Percentiles rank a stretch among this genome's conserved stretches.
These are phyloP conservation scores for Vitis hybrid DNA, from an alignment of 177 flowering plant genomes.

Conservation along the genomic window DNA sequence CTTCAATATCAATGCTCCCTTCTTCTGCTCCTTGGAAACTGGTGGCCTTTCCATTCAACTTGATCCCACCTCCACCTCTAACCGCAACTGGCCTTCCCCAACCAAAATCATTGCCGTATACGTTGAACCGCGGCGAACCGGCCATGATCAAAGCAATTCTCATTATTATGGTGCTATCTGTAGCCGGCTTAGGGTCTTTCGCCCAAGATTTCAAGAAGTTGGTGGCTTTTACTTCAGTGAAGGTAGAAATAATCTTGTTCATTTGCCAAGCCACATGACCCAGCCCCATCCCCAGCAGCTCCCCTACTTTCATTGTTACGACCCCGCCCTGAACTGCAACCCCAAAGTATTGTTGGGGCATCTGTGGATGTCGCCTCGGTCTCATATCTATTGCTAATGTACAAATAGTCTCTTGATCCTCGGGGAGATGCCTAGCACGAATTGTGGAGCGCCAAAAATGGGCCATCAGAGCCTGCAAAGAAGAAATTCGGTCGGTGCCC, in stretches of 20 bases:
- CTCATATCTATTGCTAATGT: constrained; percentile 6
- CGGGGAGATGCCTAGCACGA: neutral
- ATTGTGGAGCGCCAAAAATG: neutral
- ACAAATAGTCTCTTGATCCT: neutral
- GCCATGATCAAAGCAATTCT: too few relatives aligned
- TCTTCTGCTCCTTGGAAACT: too few relatives aligned
- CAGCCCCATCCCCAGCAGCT: constrained; percentile 20
- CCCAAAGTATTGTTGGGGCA: constrained; percentile 35
- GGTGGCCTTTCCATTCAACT: too few relatives aligned
- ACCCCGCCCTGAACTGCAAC: constrained; percentile 2
- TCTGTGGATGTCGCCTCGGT: constrained; percentile 19
- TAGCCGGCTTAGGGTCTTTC: constrained; percentile 1
- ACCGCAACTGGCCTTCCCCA: too few relatives aligned
- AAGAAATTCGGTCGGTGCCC: too few relatives aligned
- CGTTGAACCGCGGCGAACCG: too few relatives aligned
- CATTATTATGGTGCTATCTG: too few relatives aligned
- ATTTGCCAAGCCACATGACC: constrained; percentile 27
- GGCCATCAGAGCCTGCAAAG: too few relatives aligned
- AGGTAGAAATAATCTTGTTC: constrained; percentile 14
- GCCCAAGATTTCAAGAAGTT: constrained; percentile 7
- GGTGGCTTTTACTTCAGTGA: constrained; percentile 4
- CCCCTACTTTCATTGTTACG: constrained; percentile 9
- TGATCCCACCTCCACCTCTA: too few relatives aligned
- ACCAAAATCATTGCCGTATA: too few relatives aligned
- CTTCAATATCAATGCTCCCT: too few relatives aligned